Conservation (phyloP, 306 rosid species). For the Cyamopsis tetragonoloba region DNA sequence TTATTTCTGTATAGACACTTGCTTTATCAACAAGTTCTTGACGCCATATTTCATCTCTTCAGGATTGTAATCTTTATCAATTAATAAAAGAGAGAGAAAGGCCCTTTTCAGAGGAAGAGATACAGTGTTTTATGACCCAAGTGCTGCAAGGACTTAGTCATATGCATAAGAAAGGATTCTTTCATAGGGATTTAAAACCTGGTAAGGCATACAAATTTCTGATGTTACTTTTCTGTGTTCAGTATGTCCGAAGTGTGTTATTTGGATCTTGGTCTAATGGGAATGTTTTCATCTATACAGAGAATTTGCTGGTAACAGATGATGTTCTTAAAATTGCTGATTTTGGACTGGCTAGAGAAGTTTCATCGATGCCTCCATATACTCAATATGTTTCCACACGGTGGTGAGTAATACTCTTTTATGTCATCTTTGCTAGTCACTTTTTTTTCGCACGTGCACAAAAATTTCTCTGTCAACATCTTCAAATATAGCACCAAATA, state of each 20-base stretch:
- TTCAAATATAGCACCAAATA: neutral
- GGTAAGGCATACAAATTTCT: conserved; percentile 38
- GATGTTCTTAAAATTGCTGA: conserved; percentile 79
- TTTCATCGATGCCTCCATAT: conserved; percentile 79
- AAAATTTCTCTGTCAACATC: neutral
- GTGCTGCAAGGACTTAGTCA: conserved; percentile 66
- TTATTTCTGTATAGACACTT: conserved; percentile 4
- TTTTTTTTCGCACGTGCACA: neutral
- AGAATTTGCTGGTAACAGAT: conserved; percentile 78
- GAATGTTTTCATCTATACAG: conserved; percentile 33
- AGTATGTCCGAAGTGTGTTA: conserved; percentile 10
- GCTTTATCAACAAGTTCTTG: conserved; percentile 28
- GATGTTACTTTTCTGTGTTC: neutral
- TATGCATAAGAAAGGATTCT: conserved; percentile 69
- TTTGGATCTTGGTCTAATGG: conserved; percentile 3
- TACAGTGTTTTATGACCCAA: conserved; percentile 66
- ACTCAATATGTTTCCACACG: conserved; percentile 94
- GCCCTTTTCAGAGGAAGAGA: conserved; percentile 71
- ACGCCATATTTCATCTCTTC: conserved; percentile 32
- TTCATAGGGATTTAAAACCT: conserved; percentile 86
- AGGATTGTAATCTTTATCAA: conserved; percentile 77
- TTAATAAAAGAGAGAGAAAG: conserved; percentile 63
- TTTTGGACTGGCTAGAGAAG: conserved; percentile 89
- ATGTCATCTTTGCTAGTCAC: neutral
- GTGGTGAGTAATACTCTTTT: conserved; percentile 59